Conservation (phyloP, 192 early-diverging fungal genomes). For the Martensiomyces pterosporus region DNA sequence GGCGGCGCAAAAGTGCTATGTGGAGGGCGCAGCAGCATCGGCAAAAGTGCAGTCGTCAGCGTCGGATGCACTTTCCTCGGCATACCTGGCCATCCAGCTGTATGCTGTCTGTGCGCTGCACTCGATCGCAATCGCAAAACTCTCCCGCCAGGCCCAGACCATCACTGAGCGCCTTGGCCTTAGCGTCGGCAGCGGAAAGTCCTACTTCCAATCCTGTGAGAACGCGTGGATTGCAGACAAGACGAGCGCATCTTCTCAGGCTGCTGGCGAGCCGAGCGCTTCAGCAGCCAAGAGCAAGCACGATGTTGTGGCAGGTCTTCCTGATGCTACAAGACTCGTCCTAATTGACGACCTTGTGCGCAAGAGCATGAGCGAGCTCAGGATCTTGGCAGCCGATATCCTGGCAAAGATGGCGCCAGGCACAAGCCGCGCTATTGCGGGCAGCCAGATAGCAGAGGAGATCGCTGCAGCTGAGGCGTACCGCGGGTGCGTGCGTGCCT, state of each 20-base stretch:
- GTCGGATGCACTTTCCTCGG: conserved; percentile 21
- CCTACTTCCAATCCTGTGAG: conserved; percentile 1
- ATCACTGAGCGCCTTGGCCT: conserved; percentile 11
- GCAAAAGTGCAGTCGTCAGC: conserved; percentile 22
- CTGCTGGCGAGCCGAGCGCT: no score
- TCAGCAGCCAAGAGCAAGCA: neutral
- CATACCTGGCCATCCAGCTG: conserved; percentile 27
- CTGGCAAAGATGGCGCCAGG: conserved; percentile 17
- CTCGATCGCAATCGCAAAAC: conserved; percentile 10
- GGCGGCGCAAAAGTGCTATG: conserved; percentile 16
- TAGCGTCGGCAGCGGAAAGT: neutral
- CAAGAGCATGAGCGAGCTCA: conserved; percentile 21
- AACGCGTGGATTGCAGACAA: conserved; percentile 10
- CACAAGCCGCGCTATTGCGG: conserved; percentile 12
- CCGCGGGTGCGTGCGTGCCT: conserved; percentile 32
- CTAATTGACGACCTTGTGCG: conserved; percentile 26
- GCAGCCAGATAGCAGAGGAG: conserved; percentile 21
- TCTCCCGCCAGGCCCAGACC: conserved; percentile 9
- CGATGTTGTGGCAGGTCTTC: no score
- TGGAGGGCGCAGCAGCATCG: conserved; percentile 18
- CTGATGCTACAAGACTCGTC: no score
- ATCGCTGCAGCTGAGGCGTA: conserved; percentile 20
- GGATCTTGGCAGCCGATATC: conserved; percentile 1
- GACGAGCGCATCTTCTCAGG: no score
- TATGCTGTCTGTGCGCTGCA: conserved; percentile 18